These are phyloP conservation scores for Hymenoscyphus linearis DNA, from an alignment of 2,329 filamentous ascomycete genomes.

Conservation along the genomic window DNA sequence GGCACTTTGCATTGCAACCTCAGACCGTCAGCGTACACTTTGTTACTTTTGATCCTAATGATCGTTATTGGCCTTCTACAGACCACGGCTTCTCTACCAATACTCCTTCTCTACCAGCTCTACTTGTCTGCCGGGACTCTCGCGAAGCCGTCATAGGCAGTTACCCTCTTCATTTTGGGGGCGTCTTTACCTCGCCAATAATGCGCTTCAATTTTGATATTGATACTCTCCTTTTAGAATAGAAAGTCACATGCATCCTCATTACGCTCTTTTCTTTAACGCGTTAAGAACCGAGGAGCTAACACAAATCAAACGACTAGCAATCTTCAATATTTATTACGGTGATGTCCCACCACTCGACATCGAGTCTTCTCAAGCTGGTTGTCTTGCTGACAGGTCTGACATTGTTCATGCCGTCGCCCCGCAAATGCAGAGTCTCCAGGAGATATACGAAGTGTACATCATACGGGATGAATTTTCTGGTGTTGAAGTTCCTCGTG, in stretches of 20 bases:
- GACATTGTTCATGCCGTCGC: not conserved
- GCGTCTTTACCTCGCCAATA: slow-evolving; percentile 2
- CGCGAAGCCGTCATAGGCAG: slow-evolving; percentile 6
- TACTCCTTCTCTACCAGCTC: slow-evolving; percentile 5
- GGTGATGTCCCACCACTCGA: not conserved
- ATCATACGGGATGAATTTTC: not conserved
- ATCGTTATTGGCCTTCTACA: too few species aligned
- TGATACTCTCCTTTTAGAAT: slow-evolving; percentile 20
- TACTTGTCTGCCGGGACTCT: slow-evolving; percentile 15
- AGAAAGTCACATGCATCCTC: not conserved
- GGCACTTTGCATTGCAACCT: slow-evolving; percentile 13
- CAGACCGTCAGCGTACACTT: slow-evolving; percentile 11
- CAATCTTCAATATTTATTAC: slow-evolving; percentile 6
- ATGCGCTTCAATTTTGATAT: slow-evolving; percentile 21
- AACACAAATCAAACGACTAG: slow-evolving; percentile 9
- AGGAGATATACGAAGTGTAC: not conserved
- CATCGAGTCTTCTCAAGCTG: not conserved
- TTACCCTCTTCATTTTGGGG: slow-evolving; percentile 18
- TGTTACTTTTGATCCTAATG: not conserved
- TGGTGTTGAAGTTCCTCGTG: not conserved
- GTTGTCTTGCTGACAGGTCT: not conserved
- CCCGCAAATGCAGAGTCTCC: not conserved
- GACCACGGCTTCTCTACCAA: slow-evolving; percentile 12
- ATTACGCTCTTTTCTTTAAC: slow-evolving; percentile 8
- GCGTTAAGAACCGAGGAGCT: slow-evolving; percentile 8